Base-by-base conservation (phyloP, 371 early-diverging fungal genomes). In the Paraphysoderma sedebokerense region DNA sequence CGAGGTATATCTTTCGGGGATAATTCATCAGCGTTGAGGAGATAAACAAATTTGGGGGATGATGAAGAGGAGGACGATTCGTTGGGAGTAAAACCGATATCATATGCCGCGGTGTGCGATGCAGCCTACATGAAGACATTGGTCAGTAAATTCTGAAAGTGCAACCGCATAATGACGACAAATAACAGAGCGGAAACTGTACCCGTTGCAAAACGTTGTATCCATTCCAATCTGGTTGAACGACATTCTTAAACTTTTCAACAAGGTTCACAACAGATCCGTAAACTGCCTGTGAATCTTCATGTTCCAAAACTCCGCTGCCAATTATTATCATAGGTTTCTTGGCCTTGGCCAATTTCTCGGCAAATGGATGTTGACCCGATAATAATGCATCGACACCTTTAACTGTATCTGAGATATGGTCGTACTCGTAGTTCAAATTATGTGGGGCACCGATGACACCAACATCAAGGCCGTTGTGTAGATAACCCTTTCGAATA, bases 291-390 rank as follows among this genome's bases (percentile, higher is more conserved):
- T 72, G 76, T 28, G 77, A 64, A 47, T 82, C 81, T 60, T 75
- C 74, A 50, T 86, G 70, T 58, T 88, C 92, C 47, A 72, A 58
- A 4, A 90, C 78, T 35, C 72, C 77, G 34, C 82, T 80, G 37
- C 96, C 96, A 37, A 92, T 73, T 39, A 96, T 59, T 42, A 96
- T 77, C 73, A 96, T 65, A 22, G 96, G 96, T 48, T 79, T 77
- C 79, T 92, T 82, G 50, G 96, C 92, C 22, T 60, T 61, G 40
- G 74, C 65, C 45, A 96, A 74, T 56, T 65, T 78, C 64, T 77
- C 65, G 36, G 76, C 61, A 62, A 93, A 92, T 29, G 73, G 63
- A 62, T 81, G 80, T 23, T 23, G 19, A 23, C 82, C 85, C 52
- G 68, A 59, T 46, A 82, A 58, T 35, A 92, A 62, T 33, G 61